phyloP scores from a whole-genome alignment of 139 green algal species.

The Micractinium sp. region DNA sequence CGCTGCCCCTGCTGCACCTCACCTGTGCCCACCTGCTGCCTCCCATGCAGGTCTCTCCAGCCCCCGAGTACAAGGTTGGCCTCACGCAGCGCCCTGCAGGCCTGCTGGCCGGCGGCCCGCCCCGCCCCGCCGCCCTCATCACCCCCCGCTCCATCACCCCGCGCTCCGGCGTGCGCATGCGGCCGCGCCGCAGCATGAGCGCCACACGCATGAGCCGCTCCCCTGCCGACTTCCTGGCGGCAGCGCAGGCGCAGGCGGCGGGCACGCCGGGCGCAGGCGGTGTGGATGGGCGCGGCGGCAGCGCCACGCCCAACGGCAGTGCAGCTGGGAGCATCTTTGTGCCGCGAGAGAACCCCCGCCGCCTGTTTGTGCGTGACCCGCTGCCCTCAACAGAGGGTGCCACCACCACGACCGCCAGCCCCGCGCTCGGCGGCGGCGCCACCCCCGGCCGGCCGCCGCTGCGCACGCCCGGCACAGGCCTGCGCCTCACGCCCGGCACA shows the following conservation, averaged over 20 bases:
- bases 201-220: conserved; percentile 34
- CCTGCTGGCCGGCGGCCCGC: conserved; percentile 33
- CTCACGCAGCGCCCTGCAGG: conserved; percentile 65
- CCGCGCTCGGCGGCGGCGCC: background rate
- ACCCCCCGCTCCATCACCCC: conserved; percentile 71
- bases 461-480: conserved; percentile 25
- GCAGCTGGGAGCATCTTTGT: conserved; percentile 67
- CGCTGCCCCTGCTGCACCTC: background rate
- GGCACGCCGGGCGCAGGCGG: background rate
- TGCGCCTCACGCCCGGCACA: conserved; percentile 37
- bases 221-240: conserved; percentile 40
- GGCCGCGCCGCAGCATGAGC: conserved; percentile 35
- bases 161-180: conserved; percentile 57
- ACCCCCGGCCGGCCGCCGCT: conserved; percentile 12
- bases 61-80: conserved; percentile 61
- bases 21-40: background rate
- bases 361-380: conserved; percentile 81
- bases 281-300: background rate
- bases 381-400: conserved; percentile 62
- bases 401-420: conserved; percentile 15
- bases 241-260: conserved; percentile 4
- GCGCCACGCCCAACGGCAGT: conserved; percentile 29
- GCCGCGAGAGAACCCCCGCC: conserved; percentile 78
- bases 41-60: conserved; percentile 6
- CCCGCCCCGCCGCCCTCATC: conserved; percentile 39